Percentiles rank a stretch among this genome's conserved stretches.
Conservation (phyloP, 2,329 filamentous ascomycete species). For the Colletotrichum sojae region DNA sequence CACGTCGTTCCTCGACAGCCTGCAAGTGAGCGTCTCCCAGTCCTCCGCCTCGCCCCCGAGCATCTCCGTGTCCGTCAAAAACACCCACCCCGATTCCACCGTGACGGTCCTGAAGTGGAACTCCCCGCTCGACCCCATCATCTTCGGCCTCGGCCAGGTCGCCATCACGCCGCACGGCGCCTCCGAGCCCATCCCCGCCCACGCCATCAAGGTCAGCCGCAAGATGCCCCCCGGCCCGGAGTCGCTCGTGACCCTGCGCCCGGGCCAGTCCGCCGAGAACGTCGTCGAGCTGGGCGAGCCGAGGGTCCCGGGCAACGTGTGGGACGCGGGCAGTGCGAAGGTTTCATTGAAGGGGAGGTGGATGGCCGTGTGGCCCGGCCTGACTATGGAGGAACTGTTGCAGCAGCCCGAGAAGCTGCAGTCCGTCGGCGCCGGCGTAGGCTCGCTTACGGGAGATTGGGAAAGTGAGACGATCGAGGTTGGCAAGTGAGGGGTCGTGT, state of each 20-base stretch:
- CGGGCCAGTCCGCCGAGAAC: constrained; percentile 52
- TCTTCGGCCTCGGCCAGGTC: constrained; percentile 57
- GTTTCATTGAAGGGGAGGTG: constrained; percentile 55
- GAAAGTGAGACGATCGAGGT: constrained; percentile 30
- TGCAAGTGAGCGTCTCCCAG: constrained; percentile 45
- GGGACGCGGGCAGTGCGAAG: constrained; percentile 49
- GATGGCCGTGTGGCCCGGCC: constrained; percentile 52
- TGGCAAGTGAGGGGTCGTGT: constrained; percentile 1
- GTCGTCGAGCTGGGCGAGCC: constrained; percentile 55
- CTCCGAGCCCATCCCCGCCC: constrained; percentile 52
- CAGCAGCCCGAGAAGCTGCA: constrained; percentile 27
- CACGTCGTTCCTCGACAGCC: neutral
- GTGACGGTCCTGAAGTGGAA: constrained; percentile 60
- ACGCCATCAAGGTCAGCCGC: constrained; percentile 55
- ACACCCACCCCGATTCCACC: constrained; percentile 51
- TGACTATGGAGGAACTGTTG: constrained; percentile 25
- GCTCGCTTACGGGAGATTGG: constrained; percentile 19
- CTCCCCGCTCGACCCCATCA: constrained; percentile 59
- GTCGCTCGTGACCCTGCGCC: constrained; percentile 54
- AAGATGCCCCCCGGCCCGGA: constrained; percentile 58
- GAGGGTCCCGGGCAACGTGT: constrained; percentile 51
- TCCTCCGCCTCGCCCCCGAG: constrained; percentile 52
- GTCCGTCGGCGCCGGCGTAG: constrained; percentile 17
- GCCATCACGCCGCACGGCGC: constrained; percentile 53
- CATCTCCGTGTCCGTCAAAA: constrained; percentile 55